A percentile compares a stretch with the other conserved stretches of the same genome.
Evolutionary conservation across 176 grass and related monocot genomes (phyloP).

Genomic region (Aegilops bicornis): DNA sequence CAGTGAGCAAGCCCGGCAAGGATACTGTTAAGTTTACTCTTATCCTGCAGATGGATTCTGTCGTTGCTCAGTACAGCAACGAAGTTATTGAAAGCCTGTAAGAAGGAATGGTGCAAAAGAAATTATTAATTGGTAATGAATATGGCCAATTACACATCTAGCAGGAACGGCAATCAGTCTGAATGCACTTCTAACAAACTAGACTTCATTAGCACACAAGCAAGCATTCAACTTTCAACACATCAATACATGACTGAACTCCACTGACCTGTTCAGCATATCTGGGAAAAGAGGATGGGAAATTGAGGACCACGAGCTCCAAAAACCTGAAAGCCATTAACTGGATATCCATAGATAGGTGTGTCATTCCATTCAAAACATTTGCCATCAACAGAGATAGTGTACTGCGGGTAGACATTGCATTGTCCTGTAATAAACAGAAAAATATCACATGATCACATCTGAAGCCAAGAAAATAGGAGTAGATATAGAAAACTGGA

Average conservation of each 20-base stretch:
- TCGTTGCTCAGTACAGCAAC: constrained; percentile 70
- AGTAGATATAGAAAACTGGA: constrained; percentile 4
- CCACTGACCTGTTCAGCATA: constrained; percentile 71
- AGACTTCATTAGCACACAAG: neutral
- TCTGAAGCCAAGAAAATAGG: neutral
- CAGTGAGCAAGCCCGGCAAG: constrained; percentile 82
- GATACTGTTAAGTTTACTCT: constrained; percentile 81
- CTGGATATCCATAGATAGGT: constrained; percentile 76
- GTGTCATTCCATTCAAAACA: constrained; percentile 89
- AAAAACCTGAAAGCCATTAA: constrained; percentile 88
- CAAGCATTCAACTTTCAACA: neutral
- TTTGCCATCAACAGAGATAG: constrained; percentile 78
- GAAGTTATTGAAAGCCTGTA: constrained; percentile 77
- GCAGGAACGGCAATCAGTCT: neutral
- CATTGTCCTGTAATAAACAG: constrained; percentile 67
- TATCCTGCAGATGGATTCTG: constrained; percentile 84
- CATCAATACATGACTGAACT: constrained; percentile 23
- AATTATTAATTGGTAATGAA: constrained; percentile 28
- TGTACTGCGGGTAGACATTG: constrained; percentile 46
- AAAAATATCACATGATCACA: neutral
- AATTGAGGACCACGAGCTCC: constrained; percentile 76
- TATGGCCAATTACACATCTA: constrained; percentile 9
- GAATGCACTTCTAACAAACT: constrained; percentile 16
- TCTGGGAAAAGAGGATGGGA: constrained; percentile 72
- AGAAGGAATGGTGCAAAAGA: constrained; percentile 29